Evolutionary conservation across 164 flowering plant genomes (phyloP).

Genomic region (Buxus sempervirens): DNA sequence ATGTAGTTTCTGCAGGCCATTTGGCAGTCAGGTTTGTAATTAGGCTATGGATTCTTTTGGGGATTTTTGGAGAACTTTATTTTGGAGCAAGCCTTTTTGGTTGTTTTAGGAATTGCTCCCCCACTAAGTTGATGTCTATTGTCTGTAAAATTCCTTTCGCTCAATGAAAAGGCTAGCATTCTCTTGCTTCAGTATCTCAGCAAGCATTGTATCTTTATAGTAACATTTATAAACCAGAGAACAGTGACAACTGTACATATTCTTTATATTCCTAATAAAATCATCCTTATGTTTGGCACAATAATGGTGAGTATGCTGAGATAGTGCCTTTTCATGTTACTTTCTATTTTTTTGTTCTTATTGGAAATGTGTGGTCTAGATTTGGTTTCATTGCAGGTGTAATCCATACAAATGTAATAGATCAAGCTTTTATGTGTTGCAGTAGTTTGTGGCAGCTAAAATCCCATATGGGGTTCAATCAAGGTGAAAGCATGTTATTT

Average conservation of each 20-base stretch:
- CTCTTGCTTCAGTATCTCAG: constrained; percentile 31
- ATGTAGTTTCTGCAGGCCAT: constrained; percentile 16
- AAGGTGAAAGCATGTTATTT: too few species aligned
- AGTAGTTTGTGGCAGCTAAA: neutral
- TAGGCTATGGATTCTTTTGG: constrained; percentile 61
- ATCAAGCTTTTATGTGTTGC: neutral
- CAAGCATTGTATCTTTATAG: constrained; percentile 33
- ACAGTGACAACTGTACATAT: constrained; percentile 57
- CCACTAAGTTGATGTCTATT: constrained; percentile 28
- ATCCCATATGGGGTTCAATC: neutral
- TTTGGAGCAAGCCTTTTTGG: constrained; percentile 31
- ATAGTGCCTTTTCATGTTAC: neutral
- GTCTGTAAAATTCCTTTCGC: constrained; percentile 45
- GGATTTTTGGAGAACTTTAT: constrained; percentile 30
- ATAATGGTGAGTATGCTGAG: neutral
- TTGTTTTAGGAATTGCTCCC: constrained; percentile 26
- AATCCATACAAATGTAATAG: too few species aligned
- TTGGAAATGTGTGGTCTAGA: neutral
- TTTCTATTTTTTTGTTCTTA: neutral
- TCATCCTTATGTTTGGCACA: constrained; percentile 14
- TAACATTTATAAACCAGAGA: constrained; percentile 47
- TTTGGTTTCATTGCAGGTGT: too few species aligned
- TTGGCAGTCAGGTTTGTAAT: constrained; percentile 25
- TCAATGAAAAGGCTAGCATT: constrained; percentile 34
- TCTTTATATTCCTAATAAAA: constrained; percentile 40